Base-by-base conservation (phyloP, 2,329 filamentous ascomycete species). In the Ophiocordyceps robertsii region DNA sequence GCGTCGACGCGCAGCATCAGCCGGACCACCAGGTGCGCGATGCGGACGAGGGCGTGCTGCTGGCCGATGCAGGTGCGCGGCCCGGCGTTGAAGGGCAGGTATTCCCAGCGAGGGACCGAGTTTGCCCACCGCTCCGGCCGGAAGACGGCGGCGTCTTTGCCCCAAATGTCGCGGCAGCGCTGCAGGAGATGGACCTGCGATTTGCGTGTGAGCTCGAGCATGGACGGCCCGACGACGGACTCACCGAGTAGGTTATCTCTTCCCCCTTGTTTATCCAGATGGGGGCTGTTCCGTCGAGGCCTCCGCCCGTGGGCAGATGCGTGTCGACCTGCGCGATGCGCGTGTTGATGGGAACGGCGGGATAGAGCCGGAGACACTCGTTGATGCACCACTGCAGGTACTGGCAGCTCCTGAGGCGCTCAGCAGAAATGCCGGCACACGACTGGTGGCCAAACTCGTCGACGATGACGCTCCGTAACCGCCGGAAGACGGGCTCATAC, bases 361-460 rank as follows among this genome's bases (percentile, higher is more conserved):
- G 84, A 59, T 89, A 86, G 8, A 89, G 62, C 12, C 85, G 79
- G 46, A 89, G 71, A 0, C 77, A 82, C 64, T 93, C 86, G 62
- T 84, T 82, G 52, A 93, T 83, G 84, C 95, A 93, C 49, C 72
- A 72, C 67, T 94, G 95, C 44, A 95, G 70, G 55, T 94, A 76
- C n/a, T 77, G 72, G 58, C 93, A 94, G 81, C 85, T 0, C 80
- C 80, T 7, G 68, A 64, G 10, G 71, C 63, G 13, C 75, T 65
- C 9, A 72, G 58, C 1, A 87, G 0, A 67, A 67, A 2, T 69
- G 86, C 49, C 84, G 71, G 24, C 4, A 7, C 4, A 24, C 33
- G 33, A 35, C 8, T 17, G 8, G 3, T n/a, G 3, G 14, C 33
- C 33, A 17, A 35, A 35, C 4, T 16, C 17, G 8, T 16, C 14